Evolutionary conservation across 352 stramenopile species (phyloP).

Genomic region (Phytophthora quininea): DNA sequence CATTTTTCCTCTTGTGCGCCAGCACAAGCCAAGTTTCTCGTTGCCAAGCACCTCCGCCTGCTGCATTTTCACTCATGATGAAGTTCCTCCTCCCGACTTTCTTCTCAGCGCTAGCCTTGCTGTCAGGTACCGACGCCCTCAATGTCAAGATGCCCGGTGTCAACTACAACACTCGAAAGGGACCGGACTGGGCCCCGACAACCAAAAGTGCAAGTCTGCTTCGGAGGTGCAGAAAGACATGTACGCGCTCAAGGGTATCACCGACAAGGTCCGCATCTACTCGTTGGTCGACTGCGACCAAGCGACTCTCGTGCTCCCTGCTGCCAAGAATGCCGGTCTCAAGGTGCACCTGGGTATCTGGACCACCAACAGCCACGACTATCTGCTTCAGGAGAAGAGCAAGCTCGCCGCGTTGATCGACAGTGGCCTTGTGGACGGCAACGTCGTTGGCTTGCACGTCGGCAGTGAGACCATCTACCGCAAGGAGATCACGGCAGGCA

Average conservation of each 20-base stretch:
- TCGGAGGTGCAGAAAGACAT: slow-evolving; percentile 63
- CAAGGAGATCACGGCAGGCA: too few species aligned
- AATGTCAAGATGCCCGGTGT: slow-evolving; percentile 70
- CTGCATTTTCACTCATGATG: slow-evolving; percentile 1
- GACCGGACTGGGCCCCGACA: slow-evolving; percentile 47
- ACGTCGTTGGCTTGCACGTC: slow-evolving; percentile 45
- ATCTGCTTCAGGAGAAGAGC: slow-evolving; percentile 53
- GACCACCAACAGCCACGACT: slow-evolving; percentile 3
- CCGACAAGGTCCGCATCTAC: slow-evolving; percentile 7
- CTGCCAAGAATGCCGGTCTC: slow-evolving; percentile 51
- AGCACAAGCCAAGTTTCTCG: too few species aligned
- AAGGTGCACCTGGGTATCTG: slow-evolving; percentile 70
- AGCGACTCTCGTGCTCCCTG: slow-evolving; percentile 45
- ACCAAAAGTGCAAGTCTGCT: slow-evolving; percentile 51
- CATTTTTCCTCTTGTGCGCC: too few species aligned
- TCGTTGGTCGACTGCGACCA: slow-evolving; percentile 64
- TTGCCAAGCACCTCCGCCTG: too few species aligned
- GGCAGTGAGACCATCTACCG: too few species aligned
- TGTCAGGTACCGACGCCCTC: slow-evolving; percentile 32
- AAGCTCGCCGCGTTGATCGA: slow-evolving; percentile 53
- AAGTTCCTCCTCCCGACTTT: slow-evolving; percentile 39
- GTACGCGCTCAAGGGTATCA: slow-evolving; percentile 44
- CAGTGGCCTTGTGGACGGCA: slow-evolving; percentile 45
- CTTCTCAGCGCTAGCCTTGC: slow-evolving; percentile 22
- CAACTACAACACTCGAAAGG: slow-evolving; percentile 48